phyloP scores from a whole-genome alignment of 2,329 filamentous ascomycete genomes.

The Botryosphaeria agaves region DNA sequence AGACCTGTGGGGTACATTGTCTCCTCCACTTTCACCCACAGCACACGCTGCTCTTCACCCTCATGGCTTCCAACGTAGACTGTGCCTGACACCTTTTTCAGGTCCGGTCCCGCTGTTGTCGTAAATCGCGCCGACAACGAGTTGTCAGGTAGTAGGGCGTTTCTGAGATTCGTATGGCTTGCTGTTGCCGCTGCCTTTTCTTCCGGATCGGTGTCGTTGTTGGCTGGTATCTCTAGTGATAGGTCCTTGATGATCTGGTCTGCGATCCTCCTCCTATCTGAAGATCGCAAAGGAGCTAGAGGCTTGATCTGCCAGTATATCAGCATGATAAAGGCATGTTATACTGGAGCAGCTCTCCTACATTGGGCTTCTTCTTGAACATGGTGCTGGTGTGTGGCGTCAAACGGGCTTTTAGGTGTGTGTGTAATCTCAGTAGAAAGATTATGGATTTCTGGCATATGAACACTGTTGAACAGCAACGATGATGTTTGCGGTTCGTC shows the following conservation, averaged over 20 bases:
- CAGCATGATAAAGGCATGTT: constrained; percentile 3
- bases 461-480: too few species aligned
- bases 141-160: constrained; percentile 45
- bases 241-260: constrained; percentile 50
- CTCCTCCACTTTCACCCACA: constrained; percentile 48
- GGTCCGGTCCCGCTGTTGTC: constrained; percentile 44
- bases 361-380: constrained; percentile 48
- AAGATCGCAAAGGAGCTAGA: constrained; percentile 46
- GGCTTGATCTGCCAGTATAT: constrained; percentile 44
- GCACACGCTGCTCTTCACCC: constrained; percentile 37
- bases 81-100: constrained; percentile 43
- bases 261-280: constrained; percentile 47
- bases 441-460: too few species aligned
- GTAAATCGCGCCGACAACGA: constrained; percentile 45
- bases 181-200: constrained; percentile 25
- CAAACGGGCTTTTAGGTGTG: too few species aligned
- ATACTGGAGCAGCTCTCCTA: constrained; percentile 16
- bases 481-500: too few species aligned
- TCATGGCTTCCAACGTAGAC: constrained; percentile 45
- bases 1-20: constrained; percentile 35
- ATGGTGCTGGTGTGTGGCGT: constrained; percentile 26
- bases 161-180: constrained; percentile 34
- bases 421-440: too few species aligned
- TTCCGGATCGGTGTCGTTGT: constrained; percentile 18
- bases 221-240: constrained; percentile 28